Evolutionary conservation across 345 rosid species (phyloP), one percentile per base, ranked within the genome.

Genomic region (Eutrema heterophyllum): DNA sequence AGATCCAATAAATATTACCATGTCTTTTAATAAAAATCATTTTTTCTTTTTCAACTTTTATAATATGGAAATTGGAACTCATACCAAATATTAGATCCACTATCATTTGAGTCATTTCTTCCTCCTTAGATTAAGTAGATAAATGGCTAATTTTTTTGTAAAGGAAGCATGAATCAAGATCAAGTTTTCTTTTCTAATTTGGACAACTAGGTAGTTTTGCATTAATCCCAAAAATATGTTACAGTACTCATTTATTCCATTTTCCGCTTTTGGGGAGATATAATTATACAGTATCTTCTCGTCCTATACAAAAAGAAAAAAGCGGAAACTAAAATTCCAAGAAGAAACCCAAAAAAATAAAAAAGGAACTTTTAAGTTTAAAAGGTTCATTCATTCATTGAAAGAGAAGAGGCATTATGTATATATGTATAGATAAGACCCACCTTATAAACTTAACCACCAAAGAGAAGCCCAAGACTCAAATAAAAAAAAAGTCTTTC

Each of bases 391-490:
- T 44, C 49, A 60, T 54, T 61, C 57, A 68, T 27, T 44, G 56
- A 60, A 67, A 59, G 62, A 67, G 46, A 67, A 67, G 67, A 74
- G 18, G 30, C 30, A 51, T 32, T 32, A 59, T 59, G 55, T 51
- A 41, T 67, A 4, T 66, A 51, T 64, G 60, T 65, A 30, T 67
- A 52, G 68, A 44, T 46, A 38, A 60, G 68, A 53, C 64, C 79
- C 57, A 73, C 33, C 56, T 64, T 73, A 33, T 55, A 53, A 72
- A 72, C 70, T 53, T 35, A 73, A 73, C 67, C 60, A 56, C 66
- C 67, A 73, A 73, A 46, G 11, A 55, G 54, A 54, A 39, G 30
- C 60, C 58, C 70, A 76, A 69, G 52, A 69, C 66, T 63, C 67
- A 14, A 69, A 44, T 16, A 43, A 11, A 68, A 24, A 51, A 53